These are phyloP conservation scores for Solanum hybrid DNA, from an alignment of 305 asterid species.

Conservation along the genomic window DNA sequence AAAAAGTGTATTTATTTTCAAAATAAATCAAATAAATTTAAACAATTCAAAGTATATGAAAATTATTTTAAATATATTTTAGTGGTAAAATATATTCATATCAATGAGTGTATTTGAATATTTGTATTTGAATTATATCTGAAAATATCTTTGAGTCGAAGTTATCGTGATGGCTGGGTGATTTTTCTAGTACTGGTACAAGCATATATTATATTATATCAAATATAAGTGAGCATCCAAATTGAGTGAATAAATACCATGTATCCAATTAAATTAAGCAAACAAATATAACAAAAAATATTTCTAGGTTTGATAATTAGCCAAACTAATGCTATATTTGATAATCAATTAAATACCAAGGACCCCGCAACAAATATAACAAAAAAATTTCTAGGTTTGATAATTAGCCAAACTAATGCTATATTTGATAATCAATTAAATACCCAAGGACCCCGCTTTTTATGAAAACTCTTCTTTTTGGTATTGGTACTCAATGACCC, in stretches of 20 bases:
- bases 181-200: background rate
- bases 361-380: background rate
- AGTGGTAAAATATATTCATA: background rate
- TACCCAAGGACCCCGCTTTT: background rate
- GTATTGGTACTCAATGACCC: background rate
- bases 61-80: background rate
- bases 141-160: background rate
- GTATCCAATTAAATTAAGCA: background rate
- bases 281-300: background rate
- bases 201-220: background rate
- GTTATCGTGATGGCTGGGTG: background rate
- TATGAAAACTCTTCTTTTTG: background rate
- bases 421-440: background rate
- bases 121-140: background rate
- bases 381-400: background rate
- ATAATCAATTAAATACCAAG: background rate
- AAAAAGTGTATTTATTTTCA: background rate
- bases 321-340: background rate
- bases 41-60: background rate
- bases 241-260: background rate
- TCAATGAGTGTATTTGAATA: background rate
- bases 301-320: background rate
- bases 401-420: background rate
- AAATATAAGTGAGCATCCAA: background rate
- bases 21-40: no score